Conservation (phyloP, 208 protist species). For the Trichomonas tenax region DNA sequence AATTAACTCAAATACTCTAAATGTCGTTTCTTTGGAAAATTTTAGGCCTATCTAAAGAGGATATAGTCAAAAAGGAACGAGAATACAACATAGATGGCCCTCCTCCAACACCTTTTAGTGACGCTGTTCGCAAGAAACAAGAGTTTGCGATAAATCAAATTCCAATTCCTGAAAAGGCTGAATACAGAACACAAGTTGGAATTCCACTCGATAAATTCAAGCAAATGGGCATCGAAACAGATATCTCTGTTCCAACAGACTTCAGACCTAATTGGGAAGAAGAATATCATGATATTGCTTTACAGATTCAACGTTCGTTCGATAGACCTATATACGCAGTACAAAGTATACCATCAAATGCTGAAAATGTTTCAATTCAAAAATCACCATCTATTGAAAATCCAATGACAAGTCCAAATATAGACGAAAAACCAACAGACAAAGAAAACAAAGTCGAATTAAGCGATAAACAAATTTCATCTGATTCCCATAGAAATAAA, state of each 20-base stretch:
- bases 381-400: background rate
- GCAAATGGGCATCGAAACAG: background rate
- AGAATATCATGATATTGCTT: background rate
- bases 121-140: background rate
- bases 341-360: background rate
- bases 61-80: background rate
- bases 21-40: background rate
- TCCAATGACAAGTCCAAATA: background rate
- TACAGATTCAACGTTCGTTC: background rate
- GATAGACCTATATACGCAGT: background rate
- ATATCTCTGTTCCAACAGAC: background rate
- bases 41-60: background rate
- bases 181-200: background rate
- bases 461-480: background rate
- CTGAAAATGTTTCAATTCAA: background rate
- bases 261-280: background rate
- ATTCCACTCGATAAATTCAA: background rate
- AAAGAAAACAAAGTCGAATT: background rate
- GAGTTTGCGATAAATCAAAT: background rate
- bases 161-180: background rate
- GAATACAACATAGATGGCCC: background rate
- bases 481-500: background rate
- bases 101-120: background rate
- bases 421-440: background rate
- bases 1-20: background rate